Evolutionary conservation across 345 rosid genomes (phyloP), one percentile per base, ranked within the genome.

Genomic region (Garcia nutans): DNA sequence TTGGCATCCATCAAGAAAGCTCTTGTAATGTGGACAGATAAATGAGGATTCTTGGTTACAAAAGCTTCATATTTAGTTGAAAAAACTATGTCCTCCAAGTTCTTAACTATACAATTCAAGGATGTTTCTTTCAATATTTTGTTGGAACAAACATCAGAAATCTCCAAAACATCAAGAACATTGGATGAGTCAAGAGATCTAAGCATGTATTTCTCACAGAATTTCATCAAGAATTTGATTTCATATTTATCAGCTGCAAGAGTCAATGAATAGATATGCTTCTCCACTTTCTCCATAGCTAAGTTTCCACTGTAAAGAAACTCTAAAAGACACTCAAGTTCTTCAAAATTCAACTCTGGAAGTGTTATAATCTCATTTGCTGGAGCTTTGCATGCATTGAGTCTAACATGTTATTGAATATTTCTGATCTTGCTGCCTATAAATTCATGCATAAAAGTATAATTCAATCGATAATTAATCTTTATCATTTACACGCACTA

Each of bases 391-490:
- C 86, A 91, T 2, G 71, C 52, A 45, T 91, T 11, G 95, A 85
- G 75, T 87, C 91, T 22, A 95, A 71, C 85, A 90, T 84, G 73
- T 89, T 87, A 81, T 86, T 91, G 74, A 94, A 94, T 67, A 94
- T 88, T 77, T 84, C 91, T 17, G 97, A 94, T 85, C 92, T 92
- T 63, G 93, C 85, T 64, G 97, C 97, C 97, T 92, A 59, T 42
- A 1, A 24, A 44, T 74, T 16, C 45, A 37, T 17, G 20, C 20
- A 54, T 10, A 50, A 50, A 50, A 11, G 2, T 50, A 50, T 50
- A 50, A 50, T 50, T 37, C 41, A 37, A 37, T 37, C 41, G 6
- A 37, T 5, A 37, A 3, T 37, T 37, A 37, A 2, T 37, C 41
- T 37, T 37, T 37, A 37, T 37, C 41, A 37, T 37, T 37, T 37